Conservation (phyloP, 2,329 filamentous ascomycete species). For the Xylariaceae sp. region DNA sequence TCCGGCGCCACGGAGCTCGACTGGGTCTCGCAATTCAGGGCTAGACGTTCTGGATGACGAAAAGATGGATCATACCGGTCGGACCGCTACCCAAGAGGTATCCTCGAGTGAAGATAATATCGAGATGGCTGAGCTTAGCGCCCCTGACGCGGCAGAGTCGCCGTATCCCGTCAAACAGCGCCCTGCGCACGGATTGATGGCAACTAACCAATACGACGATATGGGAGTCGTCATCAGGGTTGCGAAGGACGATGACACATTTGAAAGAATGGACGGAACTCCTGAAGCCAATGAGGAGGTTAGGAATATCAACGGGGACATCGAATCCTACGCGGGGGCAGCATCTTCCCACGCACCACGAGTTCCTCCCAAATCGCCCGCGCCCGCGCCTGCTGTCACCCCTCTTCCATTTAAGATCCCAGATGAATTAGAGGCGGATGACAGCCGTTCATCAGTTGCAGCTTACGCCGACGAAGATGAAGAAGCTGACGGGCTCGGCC, state of each 20-base stretch:
- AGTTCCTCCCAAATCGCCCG: constrained; percentile 36
- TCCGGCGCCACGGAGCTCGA: constrained; percentile 32
- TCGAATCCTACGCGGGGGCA: constrained; percentile 29
- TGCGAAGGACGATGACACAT: constrained; percentile 43
- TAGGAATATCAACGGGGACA: constrained; percentile 31
- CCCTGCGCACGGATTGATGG: constrained; percentile 36
- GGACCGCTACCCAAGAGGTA: constrained; percentile 31
- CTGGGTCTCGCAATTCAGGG: constrained; percentile 45
- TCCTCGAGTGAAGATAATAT: constrained; percentile 42
- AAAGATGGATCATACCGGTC: constrained; percentile 32
- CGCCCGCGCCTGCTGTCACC: constrained; percentile 49
- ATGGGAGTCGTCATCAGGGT: constrained; percentile 50
- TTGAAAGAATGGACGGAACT: constrained; percentile 23
- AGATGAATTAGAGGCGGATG: constrained; percentile 22
- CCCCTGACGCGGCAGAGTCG: constrained; percentile 25
- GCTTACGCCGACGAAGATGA: constrained; percentile 60
- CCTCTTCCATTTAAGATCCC: constrained; percentile 63
- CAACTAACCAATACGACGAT: constrained; percentile 38
- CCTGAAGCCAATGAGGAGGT: constrained; percentile 32
- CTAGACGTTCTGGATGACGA: constrained; percentile 46
- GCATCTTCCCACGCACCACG: constrained; percentile 27
- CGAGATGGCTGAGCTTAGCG: constrained; percentile 50
- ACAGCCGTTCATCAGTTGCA: constrained; percentile 61
- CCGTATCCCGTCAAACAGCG: constrained; percentile 16
- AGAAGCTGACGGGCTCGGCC: constrained; percentile 24